Evolutionary conservation across 306 rosid species (phyloP).

Genomic region (Castanea mollissima): DNA sequence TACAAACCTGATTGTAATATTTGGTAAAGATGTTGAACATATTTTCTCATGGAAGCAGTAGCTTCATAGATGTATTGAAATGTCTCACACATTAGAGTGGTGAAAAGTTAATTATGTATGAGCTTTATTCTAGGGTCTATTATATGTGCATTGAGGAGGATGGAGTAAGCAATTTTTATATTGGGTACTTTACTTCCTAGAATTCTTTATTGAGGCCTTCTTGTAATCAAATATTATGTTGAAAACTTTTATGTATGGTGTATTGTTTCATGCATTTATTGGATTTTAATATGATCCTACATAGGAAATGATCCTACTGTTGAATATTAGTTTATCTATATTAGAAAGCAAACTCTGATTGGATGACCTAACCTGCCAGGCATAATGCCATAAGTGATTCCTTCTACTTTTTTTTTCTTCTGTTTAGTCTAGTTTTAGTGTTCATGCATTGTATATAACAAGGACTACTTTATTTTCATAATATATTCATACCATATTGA

Average conservation of each 20-base stretch:
- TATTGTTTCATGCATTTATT: background rate
- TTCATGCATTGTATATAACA: background rate
- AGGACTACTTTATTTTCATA: background rate
- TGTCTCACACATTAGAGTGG: background rate
- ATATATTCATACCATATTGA: background rate
- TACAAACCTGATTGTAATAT: background rate
- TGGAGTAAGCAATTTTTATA: too few species aligned
- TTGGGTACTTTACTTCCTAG: too few species aligned
- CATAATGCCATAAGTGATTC: background rate
- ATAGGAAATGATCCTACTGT: background rate
- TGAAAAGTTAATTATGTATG: background rate
- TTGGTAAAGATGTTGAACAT: background rate
- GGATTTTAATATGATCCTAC: background rate
- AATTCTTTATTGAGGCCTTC: too few species aligned
- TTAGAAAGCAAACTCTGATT: background rate
- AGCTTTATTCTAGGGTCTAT: background rate
- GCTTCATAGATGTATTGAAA: background rate
- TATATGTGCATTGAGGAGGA: background rate
- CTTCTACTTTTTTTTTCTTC: background rate
- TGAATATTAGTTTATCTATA: background rate
- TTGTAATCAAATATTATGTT: background rate
- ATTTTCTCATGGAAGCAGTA: background rate
- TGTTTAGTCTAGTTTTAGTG: conserved; percentile 1
- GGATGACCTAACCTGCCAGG: background rate
- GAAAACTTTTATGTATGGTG: background rate